Base-by-base conservation (phyloP, 1,284 basidiomycete genomes). In the Ceratobasidium sp. region DNA sequence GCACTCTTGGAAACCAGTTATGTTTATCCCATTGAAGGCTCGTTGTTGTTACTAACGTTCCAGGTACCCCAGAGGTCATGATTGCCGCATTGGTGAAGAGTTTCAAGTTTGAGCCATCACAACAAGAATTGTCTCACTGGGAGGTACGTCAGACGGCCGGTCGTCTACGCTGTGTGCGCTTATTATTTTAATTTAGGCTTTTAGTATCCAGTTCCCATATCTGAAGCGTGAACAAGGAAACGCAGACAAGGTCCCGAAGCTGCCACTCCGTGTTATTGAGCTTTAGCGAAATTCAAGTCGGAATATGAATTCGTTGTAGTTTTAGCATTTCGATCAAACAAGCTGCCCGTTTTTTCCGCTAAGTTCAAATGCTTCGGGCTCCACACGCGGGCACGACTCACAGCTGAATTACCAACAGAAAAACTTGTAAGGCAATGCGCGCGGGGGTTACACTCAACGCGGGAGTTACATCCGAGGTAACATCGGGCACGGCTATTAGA, bases 1-100 rank as follows among this genome's bases (percentile, higher is more conserved):
- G 54, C 67, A 9, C 14, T 70, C 8, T 36, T 70, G 56, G 67
- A 70, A 56, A 70, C 49, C 44, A 70, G 67, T 70, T 70, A 51
- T 23, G 67, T 70, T 30, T 3, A 14, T 40, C 16, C 21, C 14
- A 36, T 48, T 16, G 18, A 16, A 16, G 7, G 30, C 33, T 49
- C 1, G 7, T 30, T 28, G 16, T 33, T 30, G 5, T 4, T 36
- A 23, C 18, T 59, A 18, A 59, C 44, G 7, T 23, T 21, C 25
- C 5, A 23, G n/a, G 40, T 38, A 38, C 36, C 3, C 23, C 33
- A 60, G 44, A 59, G 56, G 56, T 59, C 8, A 49, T 70, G 56
- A n/a, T 70, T 8, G 56, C 67, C 6, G n/a, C 42, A 3, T 25
- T 70, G 12, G 30, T 70, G 16, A 44, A 28, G 18, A 42, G 23